phyloP scores from a whole-genome alignment of 768 basidiomycete species.

The Neoboletus magnificus region DNA sequence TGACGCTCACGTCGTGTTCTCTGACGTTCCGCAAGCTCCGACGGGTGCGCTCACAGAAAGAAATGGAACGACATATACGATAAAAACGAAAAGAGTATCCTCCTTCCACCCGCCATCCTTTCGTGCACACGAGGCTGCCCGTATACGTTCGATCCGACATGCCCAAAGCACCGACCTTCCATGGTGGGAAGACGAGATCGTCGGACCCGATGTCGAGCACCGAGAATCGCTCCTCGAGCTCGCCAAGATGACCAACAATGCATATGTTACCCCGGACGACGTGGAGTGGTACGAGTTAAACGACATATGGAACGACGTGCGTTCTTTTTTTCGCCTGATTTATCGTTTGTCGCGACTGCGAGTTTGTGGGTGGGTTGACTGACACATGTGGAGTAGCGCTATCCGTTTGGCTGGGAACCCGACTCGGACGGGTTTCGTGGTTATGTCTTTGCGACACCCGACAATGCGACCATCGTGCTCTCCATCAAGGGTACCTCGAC shows the following conservation, averaged over 20 bases:
- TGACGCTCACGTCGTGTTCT: constrained; percentile 50
- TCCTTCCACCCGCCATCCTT: constrained; percentile 50
- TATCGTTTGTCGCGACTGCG: not conserved
- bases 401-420: constrained; percentile 91
- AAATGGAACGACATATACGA: constrained; percentile 30
- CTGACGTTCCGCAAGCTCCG: constrained; percentile 38
- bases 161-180: constrained; percentile 44
- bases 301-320: constrained; percentile 58
- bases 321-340: not conserved
- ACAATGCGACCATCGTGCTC: constrained; percentile 82
- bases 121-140: constrained; percentile 41
- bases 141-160: constrained; percentile 42
- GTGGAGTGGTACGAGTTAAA: constrained; percentile 75
- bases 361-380: not conserved
- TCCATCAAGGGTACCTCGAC: constrained; percentile 95
- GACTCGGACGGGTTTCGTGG: constrained; percentile 87
- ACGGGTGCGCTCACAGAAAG: constrained; percentile 7
- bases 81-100: constrained; percentile 37
- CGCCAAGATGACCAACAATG: constrained; percentile 95
- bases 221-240: constrained; percentile 74
- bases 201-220: constrained; percentile 72
- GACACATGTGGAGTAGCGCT: constrained; percentile 15
- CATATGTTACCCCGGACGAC: constrained; percentile 67
- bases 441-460: constrained; percentile 80
- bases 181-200: constrained; percentile 77